phyloP scores from a whole-genome alignment of 2,329 filamentous ascomycete genomes.

The Diaporthe vexans region DNA sequence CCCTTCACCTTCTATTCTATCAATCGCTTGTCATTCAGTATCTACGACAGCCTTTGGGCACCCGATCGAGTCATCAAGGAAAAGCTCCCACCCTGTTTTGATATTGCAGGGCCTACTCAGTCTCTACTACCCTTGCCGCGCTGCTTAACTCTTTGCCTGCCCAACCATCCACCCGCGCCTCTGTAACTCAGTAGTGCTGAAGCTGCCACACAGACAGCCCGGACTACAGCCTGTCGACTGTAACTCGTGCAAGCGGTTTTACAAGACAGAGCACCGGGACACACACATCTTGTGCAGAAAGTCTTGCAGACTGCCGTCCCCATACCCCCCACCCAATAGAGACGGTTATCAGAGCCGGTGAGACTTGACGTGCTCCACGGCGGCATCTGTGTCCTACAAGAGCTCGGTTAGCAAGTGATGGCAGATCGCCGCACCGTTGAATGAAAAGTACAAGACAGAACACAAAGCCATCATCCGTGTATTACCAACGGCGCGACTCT shows the following conservation, averaged over 20 bases:
- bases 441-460: slow-evolving; percentile 37
- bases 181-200: slow-evolving; percentile 27
- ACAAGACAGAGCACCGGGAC: slow-evolving; percentile 4
- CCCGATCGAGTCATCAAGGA: neutral
- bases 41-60: neutral
- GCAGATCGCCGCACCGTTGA: slow-evolving; percentile 45
- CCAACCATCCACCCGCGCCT: slow-evolving; percentile 13
- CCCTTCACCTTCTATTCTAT: neutral
- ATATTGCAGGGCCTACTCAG: neutral
- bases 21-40: neutral
- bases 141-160: slow-evolving; percentile 18
- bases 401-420: slow-evolving; percentile 54
- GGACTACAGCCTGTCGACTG: slow-evolving; percentile 29
- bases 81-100: neutral
- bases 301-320: slow-evolving; percentile 35
- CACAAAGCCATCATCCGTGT: slow-evolving; percentile 45
- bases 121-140: neutral
- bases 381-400: slow-evolving; percentile 56
- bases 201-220: slow-evolving; percentile 27
- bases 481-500: slow-evolving; percentile 44
- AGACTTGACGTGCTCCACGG: slow-evolving; percentile 52
- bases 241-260: slow-evolving; percentile 11
- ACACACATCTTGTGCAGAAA: slow-evolving; percentile 33
- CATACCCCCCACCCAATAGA: slow-evolving; percentile 33
- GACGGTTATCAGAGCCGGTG: slow-evolving; percentile 49